These are phyloP conservation scores for Diaporthe australafricana DNA, from an alignment of 2,329 filamentous ascomycete genomes.

Conservation along the genomic window DNA sequence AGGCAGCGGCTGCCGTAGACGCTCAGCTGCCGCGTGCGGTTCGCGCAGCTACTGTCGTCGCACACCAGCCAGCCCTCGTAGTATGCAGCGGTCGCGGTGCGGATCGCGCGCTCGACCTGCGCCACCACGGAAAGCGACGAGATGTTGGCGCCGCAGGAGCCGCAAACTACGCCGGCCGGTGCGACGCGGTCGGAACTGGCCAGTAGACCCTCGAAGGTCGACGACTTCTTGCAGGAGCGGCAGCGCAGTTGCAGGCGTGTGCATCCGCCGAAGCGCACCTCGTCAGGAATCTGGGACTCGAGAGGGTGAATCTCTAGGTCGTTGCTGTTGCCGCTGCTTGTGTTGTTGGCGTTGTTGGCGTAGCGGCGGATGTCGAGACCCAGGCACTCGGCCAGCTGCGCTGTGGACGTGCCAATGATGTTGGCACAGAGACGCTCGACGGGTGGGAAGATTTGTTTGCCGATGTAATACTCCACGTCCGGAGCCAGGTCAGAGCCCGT, in stretches of 20 bases:
- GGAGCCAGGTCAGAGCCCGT: slow-evolving; percentile 79
- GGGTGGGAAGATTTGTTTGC: slow-evolving; percentile 98
- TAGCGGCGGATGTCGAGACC: slow-evolving; percentile 93
- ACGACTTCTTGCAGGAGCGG: slow-evolving; percentile 79
- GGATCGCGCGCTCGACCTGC: slow-evolving; percentile 88
- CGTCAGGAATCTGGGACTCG: slow-evolving; percentile 93
- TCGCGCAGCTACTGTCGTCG: slow-evolving; percentile 88
- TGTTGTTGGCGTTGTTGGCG: slow-evolving; percentile 58
- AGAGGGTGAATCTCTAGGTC: slow-evolving; percentile 87
- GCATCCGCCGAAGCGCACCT: slow-evolving; percentile 87
- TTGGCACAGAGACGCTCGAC: slow-evolving; percentile 98
- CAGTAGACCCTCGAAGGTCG: slow-evolving; percentile 81
- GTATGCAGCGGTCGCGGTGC: slow-evolving; percentile 82
- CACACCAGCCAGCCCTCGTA: slow-evolving; percentile 94
- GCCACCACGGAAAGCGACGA: slow-evolving; percentile 81
- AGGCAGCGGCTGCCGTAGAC: slow-evolving; percentile 93
- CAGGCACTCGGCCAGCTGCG: slow-evolving; percentile 90
- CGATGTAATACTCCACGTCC: slow-evolving; percentile 97
- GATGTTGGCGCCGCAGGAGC: slow-evolving; percentile 74
- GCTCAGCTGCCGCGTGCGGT: slow-evolving; percentile 89
- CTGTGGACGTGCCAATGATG: slow-evolving; percentile 90
- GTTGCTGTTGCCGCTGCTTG: slow-evolving; percentile 59
- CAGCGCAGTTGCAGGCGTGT: slow-evolving; percentile 82
- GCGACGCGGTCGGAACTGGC: slow-evolving; percentile 70
- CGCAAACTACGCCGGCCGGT: slow-evolving; percentile 80